Evolutionary conservation across 1,284 basidiomycete genomes (phyloP).

Genomic region (Rhodotorula sp.): DNA sequence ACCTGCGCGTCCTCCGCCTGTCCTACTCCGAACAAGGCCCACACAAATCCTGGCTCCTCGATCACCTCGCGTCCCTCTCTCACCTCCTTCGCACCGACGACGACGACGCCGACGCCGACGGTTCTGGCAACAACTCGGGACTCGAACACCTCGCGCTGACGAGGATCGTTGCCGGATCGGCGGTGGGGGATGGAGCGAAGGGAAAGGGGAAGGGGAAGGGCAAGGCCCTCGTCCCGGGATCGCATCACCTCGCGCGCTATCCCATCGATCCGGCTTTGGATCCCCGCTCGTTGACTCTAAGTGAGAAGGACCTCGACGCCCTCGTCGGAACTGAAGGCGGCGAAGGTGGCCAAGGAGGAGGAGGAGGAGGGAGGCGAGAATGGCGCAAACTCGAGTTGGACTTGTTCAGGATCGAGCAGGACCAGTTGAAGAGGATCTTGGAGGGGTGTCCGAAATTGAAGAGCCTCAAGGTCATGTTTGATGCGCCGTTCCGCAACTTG

Average conservation of each 20-base stretch:
- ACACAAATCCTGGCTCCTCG: slow-evolving; percentile 38
- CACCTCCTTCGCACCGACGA: too few relatives aligned
- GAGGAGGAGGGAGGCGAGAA: background rate
- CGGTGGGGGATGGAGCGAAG: too few relatives aligned
- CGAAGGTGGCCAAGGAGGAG: too few relatives aligned
- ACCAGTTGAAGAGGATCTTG: slow-evolving; percentile 24
- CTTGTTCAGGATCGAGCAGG: slow-evolving; percentile 15
- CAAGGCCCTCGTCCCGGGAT: slow-evolving; percentile 19
- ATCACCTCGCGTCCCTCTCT: slow-evolving; percentile 31
- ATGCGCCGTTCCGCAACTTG: slow-evolving; percentile 25
- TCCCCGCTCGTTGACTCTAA: slow-evolving; percentile 4
- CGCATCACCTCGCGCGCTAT: slow-evolving; percentile 14
- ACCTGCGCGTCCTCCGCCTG: slow-evolving; percentile 21
- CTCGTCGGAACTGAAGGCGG: slow-evolving; percentile 4
- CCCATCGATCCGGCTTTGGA: slow-evolving; percentile 25
- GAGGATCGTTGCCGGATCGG: slow-evolving; percentile 9
- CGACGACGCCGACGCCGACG: too few relatives aligned
- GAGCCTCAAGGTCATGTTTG: slow-evolving; percentile 26
- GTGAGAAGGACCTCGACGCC: slow-evolving; percentile 7
- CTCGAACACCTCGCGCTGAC: slow-evolving; percentile 17
- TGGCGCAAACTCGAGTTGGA: slow-evolving; percentile 31
- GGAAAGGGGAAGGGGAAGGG: too few relatives aligned
- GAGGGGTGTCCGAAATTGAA: slow-evolving; percentile 14
- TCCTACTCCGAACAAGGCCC: slow-evolving; percentile 26
- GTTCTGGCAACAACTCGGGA: too few relatives aligned